Conservation (phyloP, 306 rosid species). For the Trifolium repens region DNA sequence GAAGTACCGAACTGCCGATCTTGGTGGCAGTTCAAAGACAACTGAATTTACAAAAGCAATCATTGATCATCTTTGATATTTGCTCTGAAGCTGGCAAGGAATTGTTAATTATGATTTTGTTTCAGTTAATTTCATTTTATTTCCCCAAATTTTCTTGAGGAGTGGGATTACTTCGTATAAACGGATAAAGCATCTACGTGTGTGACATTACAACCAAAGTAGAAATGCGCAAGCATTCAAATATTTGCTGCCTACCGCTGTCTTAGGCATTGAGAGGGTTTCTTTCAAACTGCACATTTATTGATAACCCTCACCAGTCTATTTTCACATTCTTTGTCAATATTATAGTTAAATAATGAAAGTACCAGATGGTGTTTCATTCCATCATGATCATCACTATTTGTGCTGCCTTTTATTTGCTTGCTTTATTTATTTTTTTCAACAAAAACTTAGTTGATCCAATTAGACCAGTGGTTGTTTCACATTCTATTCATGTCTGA, state of each 20-base stretch:
- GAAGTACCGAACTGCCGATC: conserved; percentile 92
- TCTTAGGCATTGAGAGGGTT: conserved; percentile 2
- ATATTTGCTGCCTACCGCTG: conserved; percentile 11
- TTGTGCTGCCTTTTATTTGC: conserved; percentile 25
- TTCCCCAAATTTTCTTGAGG: conserved; percentile 41
- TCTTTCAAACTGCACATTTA: conserved; percentile 32
- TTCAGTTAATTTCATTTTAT: conserved; percentile 42
- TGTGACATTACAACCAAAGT: conserved; percentile 37
- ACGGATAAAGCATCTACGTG: conserved; percentile 28
- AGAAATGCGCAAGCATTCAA: conserved; percentile 42
- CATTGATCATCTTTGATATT: conserved; percentile 75
- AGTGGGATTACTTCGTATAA: conserved; percentile 36
- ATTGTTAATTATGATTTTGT: conserved; percentile 45
- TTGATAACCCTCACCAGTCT: conserved; percentile 34
- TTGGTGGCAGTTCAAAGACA: conserved; percentile 85
- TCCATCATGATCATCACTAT: not conserved
- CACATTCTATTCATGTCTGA: not conserved
- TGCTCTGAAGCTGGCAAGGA: conserved; percentile 43
- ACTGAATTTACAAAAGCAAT: conserved; percentile 80
- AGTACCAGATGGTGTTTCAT: conserved; percentile 39
- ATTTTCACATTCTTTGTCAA: conserved; percentile 47
- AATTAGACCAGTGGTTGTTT: too few relatives aligned
- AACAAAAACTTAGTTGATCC: too few relatives aligned
- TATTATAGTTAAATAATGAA: conserved; percentile 45
- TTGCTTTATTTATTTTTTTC: too few relatives aligned